phyloP scores from a whole-genome alignment of 768 basidiomycete species.

The Dentipellis sp. region DNA sequence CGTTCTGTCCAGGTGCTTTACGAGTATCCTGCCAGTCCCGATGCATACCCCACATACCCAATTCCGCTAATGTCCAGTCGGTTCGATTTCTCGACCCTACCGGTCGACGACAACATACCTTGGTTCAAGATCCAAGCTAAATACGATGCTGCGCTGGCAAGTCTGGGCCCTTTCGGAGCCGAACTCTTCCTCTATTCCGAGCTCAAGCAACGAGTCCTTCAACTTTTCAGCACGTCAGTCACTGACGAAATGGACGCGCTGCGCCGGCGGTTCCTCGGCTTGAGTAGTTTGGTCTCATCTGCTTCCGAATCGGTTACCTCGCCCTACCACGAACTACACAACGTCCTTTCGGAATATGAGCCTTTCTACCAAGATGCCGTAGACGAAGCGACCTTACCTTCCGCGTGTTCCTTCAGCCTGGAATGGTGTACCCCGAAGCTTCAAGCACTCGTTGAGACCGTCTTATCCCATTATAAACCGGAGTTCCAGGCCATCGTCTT shows the following conservation, averaged over 20 bases:
- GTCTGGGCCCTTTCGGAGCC: slow-evolving; percentile 67
- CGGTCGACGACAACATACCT: slow-evolving; percentile 33
- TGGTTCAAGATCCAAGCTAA: slow-evolving; percentile 54
- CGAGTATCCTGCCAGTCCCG: slow-evolving; percentile 28
- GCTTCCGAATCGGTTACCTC: neutral
- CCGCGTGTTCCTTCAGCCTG: slow-evolving; percentile 22
- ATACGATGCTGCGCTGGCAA: slow-evolving; percentile 49
- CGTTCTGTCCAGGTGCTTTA: slow-evolving; percentile 4
- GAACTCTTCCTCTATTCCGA: slow-evolving; percentile 64
- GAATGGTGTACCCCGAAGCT: slow-evolving; percentile 73
- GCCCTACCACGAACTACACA: slow-evolving; percentile 29
- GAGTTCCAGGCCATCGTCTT: slow-evolving; percentile 81
- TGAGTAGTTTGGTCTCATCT: neutral
- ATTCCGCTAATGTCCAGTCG: slow-evolving; percentile 45
- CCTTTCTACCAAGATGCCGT: slow-evolving; percentile 27
- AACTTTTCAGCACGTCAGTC: slow-evolving; percentile 23
- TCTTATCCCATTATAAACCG: slow-evolving; percentile 41
- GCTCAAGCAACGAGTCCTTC: slow-evolving; percentile 38
- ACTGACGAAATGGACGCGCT: slow-evolving; percentile 19
- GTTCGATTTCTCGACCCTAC: slow-evolving; percentile 30
- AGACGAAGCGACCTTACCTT: slow-evolving; percentile 31
- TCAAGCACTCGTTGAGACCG: slow-evolving; percentile 46
- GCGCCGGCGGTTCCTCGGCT: slow-evolving; percentile 8
- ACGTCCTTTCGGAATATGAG: slow-evolving; percentile 37
- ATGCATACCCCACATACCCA: slow-evolving; percentile 43